Evolutionary conservation across 2,329 filamentous ascomycete genomes (phyloP), one percentile per base, ranked within the genome.

Genomic region (Periconia digitata): DNA sequence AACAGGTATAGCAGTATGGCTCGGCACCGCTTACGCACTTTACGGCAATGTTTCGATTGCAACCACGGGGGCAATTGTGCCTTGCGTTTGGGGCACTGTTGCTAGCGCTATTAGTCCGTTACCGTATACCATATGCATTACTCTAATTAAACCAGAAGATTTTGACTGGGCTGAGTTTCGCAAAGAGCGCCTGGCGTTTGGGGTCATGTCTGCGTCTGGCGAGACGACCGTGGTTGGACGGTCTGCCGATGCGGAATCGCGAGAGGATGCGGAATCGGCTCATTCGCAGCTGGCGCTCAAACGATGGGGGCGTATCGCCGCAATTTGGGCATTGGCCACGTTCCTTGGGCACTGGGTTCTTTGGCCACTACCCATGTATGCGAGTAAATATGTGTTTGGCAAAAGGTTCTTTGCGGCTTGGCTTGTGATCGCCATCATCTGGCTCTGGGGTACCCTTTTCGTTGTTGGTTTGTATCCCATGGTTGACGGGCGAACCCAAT

Each of bases 311-410:
- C 66, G 65, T 0, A 74, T 78, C 41, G 75, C 76, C 0, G 69
- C 74, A 1, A 63, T 72, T 7, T 79, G 78, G 78, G 70, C 77
- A 0, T 51, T 70, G 0, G 77, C 76, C 0, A 81, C 78, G 0
- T 80, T 81, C 44, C 46, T 80, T 1, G 78, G 78, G 0, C 78
- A 80, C 44, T 80, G 76, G 77, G 76, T 81, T 1, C 49, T 81
- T 2, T 82, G 78, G 78, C 79, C 79, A 0, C 63, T 81, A 38
- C 78, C 78, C 0, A 82, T 81, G 77, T 81, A 81, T 53, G 79
- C 73, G 0, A 72, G 76, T 0, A 71, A 73, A 8, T 80, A 80
- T 46, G 63, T 80, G 0, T 81, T 80, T 52, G 66, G 67, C 1
- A 74, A 76, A 46, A 62, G 61, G 2, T 81, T 81, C 50, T 82